These are phyloP conservation scores for Apiotrichum montevideense DNA, from an alignment of 1,284 basidiomycete species.

Conservation along the genomic window DNA sequence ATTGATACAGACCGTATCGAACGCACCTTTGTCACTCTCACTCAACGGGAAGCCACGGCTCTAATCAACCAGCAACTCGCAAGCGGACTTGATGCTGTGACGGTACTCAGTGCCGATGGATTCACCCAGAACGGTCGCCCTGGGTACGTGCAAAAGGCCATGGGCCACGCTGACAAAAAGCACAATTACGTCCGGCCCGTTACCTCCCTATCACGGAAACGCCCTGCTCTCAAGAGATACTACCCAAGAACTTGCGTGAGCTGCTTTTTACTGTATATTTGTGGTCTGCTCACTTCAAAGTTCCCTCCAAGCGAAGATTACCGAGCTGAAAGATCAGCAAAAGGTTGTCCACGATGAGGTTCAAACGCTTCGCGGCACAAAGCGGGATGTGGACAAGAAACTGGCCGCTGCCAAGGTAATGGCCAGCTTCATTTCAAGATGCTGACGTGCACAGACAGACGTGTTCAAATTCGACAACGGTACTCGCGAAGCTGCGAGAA, in stretches of 20 bases:
- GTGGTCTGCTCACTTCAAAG: not conserved
- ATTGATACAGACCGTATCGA: constrained; percentile 74
- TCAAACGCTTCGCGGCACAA: not conserved
- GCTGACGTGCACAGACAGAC: no score
- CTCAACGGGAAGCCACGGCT: constrained; percentile 58
- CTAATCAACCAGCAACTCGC: constrained; percentile 50
- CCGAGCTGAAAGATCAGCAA: not conserved
- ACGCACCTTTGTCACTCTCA: constrained; percentile 58
- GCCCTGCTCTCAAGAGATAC: constrained; percentile 27
- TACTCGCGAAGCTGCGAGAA: not conserved
- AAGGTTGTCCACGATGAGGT: not conserved
- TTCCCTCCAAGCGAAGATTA: not conserved
- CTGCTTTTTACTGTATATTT: not conserved
- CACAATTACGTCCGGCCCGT: constrained; percentile 15
- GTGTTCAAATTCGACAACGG: not conserved
- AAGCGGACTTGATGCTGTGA: constrained; percentile 4
- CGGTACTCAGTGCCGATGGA: constrained; percentile 26
- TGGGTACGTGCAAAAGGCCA: not conserved
- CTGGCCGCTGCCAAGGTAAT: not conserved
- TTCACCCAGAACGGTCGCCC: constrained; percentile 1
- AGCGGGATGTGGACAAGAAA: not conserved
- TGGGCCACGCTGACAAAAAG: not conserved
- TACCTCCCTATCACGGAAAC: constrained; percentile 16
- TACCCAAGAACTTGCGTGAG: constrained; percentile 28
- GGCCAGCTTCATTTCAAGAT: not conserved